These are phyloP conservation scores for Candida gorgasii DNA, from an alignment of 805 yeast species.

Conservation along the genomic window DNA sequence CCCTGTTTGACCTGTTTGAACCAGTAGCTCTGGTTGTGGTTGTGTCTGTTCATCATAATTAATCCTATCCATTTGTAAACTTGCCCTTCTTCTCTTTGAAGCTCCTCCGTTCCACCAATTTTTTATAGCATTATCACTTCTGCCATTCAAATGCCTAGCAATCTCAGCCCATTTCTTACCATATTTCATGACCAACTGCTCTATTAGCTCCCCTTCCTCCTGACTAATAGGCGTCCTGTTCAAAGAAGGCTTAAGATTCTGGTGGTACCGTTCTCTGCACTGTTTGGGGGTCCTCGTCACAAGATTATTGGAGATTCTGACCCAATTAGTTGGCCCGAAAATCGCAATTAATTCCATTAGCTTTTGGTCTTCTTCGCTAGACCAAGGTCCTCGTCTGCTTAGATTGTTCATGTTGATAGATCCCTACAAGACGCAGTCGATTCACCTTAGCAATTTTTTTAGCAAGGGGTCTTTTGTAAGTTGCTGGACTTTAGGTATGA, in stretches of 20 bases:
- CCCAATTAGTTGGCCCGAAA: slow-evolving; percentile 88
- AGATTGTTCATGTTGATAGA: slow-evolving; percentile 6
- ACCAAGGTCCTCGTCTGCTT: slow-evolving; percentile 84
- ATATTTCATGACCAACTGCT: slow-evolving; percentile 70
- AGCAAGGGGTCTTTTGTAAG: not conserved
- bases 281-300: slow-evolving; percentile 86
- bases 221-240: slow-evolving; percentile 80
- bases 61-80: slow-evolving; percentile 10
- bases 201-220: slow-evolving; percentile 82
- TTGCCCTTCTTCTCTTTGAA: slow-evolving; percentile 67
- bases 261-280: slow-evolving; percentile 89
- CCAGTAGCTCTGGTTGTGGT: no score
- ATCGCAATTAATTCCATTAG: slow-evolving; percentile 66
- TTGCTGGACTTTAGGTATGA: slow-evolving; percentile 4
- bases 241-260: slow-evolving; percentile 81
- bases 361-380: slow-evolving; percentile 77
- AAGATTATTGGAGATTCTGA: slow-evolving; percentile 70
- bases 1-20: no score
- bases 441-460: not conserved
- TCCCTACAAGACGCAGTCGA: no score
- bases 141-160: slow-evolving; percentile 80
- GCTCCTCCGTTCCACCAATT: slow-evolving; percentile 98
- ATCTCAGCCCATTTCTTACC: slow-evolving; percentile 96
- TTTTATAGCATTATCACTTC: slow-evolving; percentile 88
- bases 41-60: not conserved